phyloP scores from a whole-genome alignment of 2,329 filamentous ascomycete genomes.

The Penicillium frequentans region DNA sequence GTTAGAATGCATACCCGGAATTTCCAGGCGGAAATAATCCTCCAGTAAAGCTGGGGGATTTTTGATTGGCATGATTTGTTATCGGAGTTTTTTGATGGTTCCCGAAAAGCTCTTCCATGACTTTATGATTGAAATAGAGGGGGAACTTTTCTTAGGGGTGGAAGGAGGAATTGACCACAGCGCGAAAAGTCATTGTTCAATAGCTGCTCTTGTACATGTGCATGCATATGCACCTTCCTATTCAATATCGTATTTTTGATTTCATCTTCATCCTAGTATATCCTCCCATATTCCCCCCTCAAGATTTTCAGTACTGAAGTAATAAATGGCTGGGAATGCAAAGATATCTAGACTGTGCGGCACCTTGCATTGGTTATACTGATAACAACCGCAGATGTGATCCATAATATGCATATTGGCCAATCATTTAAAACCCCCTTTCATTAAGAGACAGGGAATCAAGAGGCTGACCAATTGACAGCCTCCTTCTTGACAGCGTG shows the following conservation, averaged over 20 bases:
- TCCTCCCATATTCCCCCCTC: background rate
- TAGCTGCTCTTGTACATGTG: constrained; percentile 1
- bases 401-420: background rate
- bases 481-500: background rate
- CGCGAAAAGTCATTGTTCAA: background rate
- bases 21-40: background rate
- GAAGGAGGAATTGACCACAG: background rate
- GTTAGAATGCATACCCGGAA: constrained; percentile 1
- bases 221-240: background rate
- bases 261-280: background rate
- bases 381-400: background rate
- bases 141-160: constrained; percentile 5
- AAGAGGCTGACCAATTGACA: background rate
- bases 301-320: background rate
- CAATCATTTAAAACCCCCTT: background rate
- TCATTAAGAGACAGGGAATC: background rate
- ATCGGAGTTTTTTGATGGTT: constrained; percentile 15
- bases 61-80: constrained; percentile 13
- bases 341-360: background rate
- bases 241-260: background rate
- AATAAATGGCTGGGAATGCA: background rate
- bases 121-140: constrained; percentile 20
- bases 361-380: background rate
- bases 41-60: constrained; percentile 4
- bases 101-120: constrained; percentile 22